Evolutionary conservation across 805 yeast genomes (phyloP).

Genomic region (Starmerella khaoyaiensis): DNA sequence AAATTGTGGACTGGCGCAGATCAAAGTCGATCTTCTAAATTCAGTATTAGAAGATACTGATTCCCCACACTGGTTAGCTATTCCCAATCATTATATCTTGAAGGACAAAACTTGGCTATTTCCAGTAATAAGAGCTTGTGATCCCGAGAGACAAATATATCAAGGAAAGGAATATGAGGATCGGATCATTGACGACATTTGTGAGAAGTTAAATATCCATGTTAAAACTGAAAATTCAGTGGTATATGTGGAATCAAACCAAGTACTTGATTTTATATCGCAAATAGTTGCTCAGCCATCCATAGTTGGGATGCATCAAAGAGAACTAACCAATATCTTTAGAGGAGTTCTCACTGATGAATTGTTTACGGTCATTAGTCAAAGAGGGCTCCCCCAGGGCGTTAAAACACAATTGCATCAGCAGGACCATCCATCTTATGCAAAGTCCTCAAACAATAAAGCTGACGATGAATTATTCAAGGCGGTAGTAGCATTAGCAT

Average conservation of each 20-base stretch:
- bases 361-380: too few species aligned
- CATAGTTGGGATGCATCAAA: slow-evolving; percentile 2
- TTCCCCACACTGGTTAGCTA: slow-evolving; percentile 11
- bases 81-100: slow-evolving; percentile 17
- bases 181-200: slow-evolving; percentile 6
- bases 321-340: slow-evolving; percentile 8
- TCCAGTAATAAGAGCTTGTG: slow-evolving; percentile 19
- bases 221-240: slow-evolving; percentile 1
- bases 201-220: slow-evolving; percentile 8
- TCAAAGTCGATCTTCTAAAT: slow-evolving; percentile 3
- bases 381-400: too few species aligned
- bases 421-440: too few species aligned
- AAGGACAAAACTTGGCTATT: slow-evolving; percentile 15
- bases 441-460: too few species aligned
- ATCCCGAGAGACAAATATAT: slow-evolving; percentile 11
- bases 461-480: too few species aligned
- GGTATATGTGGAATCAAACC: slow-evolving; percentile 8
- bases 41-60: neutral
- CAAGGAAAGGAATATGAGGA: slow-evolving; percentile 7
- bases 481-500: too few species aligned
- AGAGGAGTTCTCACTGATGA: slow-evolving; percentile 7
- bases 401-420: too few species aligned
- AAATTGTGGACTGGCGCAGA: slow-evolving; percentile 15
- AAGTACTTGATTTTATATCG: slow-evolving; percentile 8
- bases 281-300: slow-evolving; percentile 8